These are phyloP conservation scores for Eimeria sp. DNA, from an alignment of 169 alveolate species.

Conservation along the genomic window DNA sequence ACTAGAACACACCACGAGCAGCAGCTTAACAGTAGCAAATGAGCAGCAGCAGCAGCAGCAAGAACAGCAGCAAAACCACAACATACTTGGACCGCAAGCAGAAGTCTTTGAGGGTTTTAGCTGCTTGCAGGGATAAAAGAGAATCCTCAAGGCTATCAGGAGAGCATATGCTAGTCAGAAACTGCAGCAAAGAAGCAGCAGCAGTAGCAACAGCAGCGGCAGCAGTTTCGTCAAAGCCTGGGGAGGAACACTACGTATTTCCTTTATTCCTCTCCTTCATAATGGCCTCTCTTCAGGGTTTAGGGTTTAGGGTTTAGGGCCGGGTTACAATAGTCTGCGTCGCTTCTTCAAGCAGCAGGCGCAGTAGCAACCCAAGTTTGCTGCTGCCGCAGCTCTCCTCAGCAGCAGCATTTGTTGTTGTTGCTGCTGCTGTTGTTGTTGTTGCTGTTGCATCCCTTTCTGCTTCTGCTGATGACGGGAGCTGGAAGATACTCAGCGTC, in stretches of 20 bases:
- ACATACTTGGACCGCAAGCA: background rate
- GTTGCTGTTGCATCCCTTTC: background rate
- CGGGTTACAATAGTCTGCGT: constrained; percentile 13
- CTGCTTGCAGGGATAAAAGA: constrained; percentile 14
- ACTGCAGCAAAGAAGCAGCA: constrained; percentile 33
- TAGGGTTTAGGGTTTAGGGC: constrained; percentile 33
- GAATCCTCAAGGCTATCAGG: constrained; percentile 25
- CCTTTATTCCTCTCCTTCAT: too few species aligned
- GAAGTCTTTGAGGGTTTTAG: background rate
- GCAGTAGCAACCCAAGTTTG: constrained; percentile 31
- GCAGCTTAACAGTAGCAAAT: too few species aligned
- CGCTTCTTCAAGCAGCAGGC: constrained; percentile 40
- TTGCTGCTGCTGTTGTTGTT: background rate
- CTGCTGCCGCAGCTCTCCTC: background rate
- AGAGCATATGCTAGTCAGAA: background rate
- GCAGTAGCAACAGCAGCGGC: constrained; percentile 9
- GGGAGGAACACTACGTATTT: too few species aligned
- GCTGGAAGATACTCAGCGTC: background rate
- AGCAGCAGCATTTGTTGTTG: background rate
- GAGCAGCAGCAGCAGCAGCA: background rate
- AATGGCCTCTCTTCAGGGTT: background rate
- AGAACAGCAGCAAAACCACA: background rate
- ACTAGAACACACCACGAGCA: too few species aligned
- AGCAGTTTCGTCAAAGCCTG: background rate
- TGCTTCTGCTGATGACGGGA: background rate